Evolutionary conservation across 192 early-diverging fungal genomes (phyloP), one percentile per base, ranked within the genome.

Genomic region (Chytriomyces sp.): DNA sequence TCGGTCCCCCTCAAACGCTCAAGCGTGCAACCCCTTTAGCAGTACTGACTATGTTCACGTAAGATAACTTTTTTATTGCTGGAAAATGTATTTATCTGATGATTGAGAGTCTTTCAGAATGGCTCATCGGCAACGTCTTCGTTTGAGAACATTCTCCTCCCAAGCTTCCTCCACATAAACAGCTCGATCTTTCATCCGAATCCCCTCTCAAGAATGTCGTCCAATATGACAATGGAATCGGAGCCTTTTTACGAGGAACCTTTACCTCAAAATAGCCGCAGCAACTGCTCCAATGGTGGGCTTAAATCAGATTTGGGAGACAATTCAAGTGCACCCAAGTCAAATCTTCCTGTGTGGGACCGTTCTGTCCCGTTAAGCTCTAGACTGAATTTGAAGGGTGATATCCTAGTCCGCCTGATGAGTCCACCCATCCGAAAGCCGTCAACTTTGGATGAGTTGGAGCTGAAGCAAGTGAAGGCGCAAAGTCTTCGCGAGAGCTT

Each of bases 391-490:
- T 30, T 65, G 6, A 12, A 17, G 52, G 8, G 25, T 25, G 67
- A 69, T n/a, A 10, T 69, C 22, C 67, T 54, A n/a, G 12, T 54
- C 19, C 36, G 69, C 22, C 56, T 71, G 3, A 32, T 59, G 8
- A 32, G 54, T 30, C 54, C 61, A 2, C 34, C 62, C 0, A 40
- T 39, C 7, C 52, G 60, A 36, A 74, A 74, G 34, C 12, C 55
- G 1, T 25, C 54, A 12, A 34, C 71, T 10, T 39, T 54, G 12
- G 63, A 74, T 57, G 32, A 31, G 6, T 5, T 65, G 17, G 73
- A 66, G 37, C 4, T 38, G 52, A 74, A 74, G 54, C 73, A 74
- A 53, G 64, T 74, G 14, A 70, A 71, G 41, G 76, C 76, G 5
- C 62, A 31, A 31, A 28, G 28, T 17, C 40, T 77, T 6, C 41